These are phyloP conservation scores for Zygoascus tannicola DNA, from an alignment of 805 yeast genomes.

Conservation along the genomic window DNA sequence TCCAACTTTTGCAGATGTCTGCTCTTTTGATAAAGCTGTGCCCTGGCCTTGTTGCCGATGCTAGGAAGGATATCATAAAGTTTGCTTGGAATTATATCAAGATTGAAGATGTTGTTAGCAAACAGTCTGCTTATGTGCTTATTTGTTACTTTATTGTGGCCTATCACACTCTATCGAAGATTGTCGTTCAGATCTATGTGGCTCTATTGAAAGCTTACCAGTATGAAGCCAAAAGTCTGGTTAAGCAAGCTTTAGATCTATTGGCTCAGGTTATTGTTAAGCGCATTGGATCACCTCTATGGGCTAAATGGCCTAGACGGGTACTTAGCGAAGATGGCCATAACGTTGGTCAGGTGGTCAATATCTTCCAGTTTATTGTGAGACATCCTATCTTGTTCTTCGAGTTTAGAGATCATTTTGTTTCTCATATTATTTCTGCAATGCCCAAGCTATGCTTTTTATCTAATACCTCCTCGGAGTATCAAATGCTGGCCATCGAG, in stretches of 20 bases:
- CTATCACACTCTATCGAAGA: constrained; percentile 79
- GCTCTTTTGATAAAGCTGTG: constrained; percentile 65
- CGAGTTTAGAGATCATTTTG: constrained; percentile 78
- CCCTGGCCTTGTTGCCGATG: constrained; percentile 47
- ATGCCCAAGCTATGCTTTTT: constrained; percentile 82
- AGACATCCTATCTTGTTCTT: constrained; percentile 78
- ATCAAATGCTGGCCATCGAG: constrained; percentile 79
- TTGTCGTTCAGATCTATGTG: constrained; percentile 87
- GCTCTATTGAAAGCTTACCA: constrained; percentile 80
- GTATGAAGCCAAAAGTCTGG: constrained; percentile 72
- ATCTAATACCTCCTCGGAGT: constrained; percentile 69
- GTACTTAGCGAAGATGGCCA: constrained; percentile 85
- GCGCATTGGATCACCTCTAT: constrained; percentile 49
- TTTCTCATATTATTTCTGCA: constrained; percentile 80
- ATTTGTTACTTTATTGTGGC: constrained; percentile 79
- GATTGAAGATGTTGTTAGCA: constrained; percentile 77
- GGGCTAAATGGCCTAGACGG: constrained; percentile 94
- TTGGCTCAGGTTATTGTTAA: constrained; percentile 79
- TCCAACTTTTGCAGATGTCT: constrained; percentile 73
- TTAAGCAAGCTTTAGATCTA: constrained; percentile 76
- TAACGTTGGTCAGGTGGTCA: constrained; percentile 74
- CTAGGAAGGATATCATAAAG: constrained; percentile 76
- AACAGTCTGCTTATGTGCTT: constrained; percentile 86
- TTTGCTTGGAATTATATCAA: constrained; percentile 92
- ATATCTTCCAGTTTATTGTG: constrained; percentile 81